Evolutionary conservation across 176 grass and related monocot genomes (phyloP), one percentile per base, ranked within the genome.

Genomic region (Puya raimondii): DNA sequence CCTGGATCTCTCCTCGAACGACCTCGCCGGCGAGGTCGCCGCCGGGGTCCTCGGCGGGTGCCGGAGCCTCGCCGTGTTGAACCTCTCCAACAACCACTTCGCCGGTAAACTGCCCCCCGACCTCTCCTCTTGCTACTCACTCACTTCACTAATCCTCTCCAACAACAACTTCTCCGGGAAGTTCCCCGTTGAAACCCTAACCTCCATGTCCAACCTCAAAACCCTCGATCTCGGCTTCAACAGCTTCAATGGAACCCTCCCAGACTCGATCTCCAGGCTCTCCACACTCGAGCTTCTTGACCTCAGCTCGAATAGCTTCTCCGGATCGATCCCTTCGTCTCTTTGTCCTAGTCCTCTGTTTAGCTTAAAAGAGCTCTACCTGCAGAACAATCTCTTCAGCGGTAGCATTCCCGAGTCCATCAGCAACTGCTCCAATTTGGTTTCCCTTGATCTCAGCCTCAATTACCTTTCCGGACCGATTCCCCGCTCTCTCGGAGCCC

Each of bases 361-460:
- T 23, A 64, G 63, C 50, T 72, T 99, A 25, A 81, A 80, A 52
- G 73, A 88, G 84, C 85, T 99, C 3, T 99, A 99, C 80, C 85
- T 99, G 12, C 94, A 99, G 87, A 91, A 99, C 82, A 99, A 99
- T 78, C 88, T 81, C 76, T 81, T 99, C 85, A 10, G 69, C 14
- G 86, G 84, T 59, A 23, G 21, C 66, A 93, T 99, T 73, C 94
- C 94, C 2, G 82, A 80, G 23, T 82, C 85, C 8, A 63, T 99
- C 27, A 84, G 82, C 78, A 93, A 91, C 80, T 99, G 94, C 80
- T 51, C 70, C 63, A 80, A 72, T n/a, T 80, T 99, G 63, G 75
- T 88, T 56, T 99, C 94, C 12, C 84, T 99, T 69, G 94, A 99
- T 82, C 87, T 99, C 68, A 99, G 94, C 73, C 81, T 99, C 64